These are phyloP conservation scores for Xylaria sp. DNA, from an alignment of 2,329 filamentous ascomycete genomes.

Conservation along the genomic window DNA sequence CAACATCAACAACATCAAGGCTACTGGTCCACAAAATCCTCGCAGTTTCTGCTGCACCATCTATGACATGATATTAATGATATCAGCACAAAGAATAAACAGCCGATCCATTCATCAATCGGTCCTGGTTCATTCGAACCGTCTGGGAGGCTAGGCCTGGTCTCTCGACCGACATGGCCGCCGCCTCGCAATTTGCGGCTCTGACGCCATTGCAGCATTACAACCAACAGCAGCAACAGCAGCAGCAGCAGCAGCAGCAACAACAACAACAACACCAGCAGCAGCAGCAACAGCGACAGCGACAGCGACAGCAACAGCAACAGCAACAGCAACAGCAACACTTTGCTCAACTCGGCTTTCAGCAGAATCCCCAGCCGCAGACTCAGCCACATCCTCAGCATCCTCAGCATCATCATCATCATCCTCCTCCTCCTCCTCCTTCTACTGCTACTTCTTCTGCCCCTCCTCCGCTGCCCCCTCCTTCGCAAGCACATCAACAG, in stretches of 20 bases:
- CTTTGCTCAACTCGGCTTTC: constrained; percentile 29
- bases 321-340: constrained; percentile 22
- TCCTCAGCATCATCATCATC: not conserved
- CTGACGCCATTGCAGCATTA: constrained; percentile 42
- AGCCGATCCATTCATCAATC: not conserved
- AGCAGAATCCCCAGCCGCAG: not conserved
- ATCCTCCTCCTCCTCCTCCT: constrained; percentile 12
- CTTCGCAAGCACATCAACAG: not conserved
- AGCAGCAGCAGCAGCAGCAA: constrained; percentile 16
- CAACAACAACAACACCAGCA: constrained; percentile 28
- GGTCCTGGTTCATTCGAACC: not conserved
- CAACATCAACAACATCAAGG: not conserved
- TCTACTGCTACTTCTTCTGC: not conserved
- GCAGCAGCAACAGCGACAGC: constrained; percentile 25
- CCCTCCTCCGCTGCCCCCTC: not conserved
- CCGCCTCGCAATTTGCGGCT: constrained; percentile 41
- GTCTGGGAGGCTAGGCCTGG: constrained; percentile 20
- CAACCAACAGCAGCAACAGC: constrained; percentile 36
- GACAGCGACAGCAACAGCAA: constrained; percentile 23
- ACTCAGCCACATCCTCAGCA: constrained; percentile 6
- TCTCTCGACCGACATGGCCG: constrained; percentile 39
- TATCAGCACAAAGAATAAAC: not conserved
- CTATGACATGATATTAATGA: not conserved
- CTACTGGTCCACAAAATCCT: not conserved
- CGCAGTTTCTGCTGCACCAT: not conserved